These are phyloP conservation scores for Ceratocystis albifundus DNA, from an alignment of 2,329 filamentous ascomycete species.

Conservation along the genomic window DNA sequence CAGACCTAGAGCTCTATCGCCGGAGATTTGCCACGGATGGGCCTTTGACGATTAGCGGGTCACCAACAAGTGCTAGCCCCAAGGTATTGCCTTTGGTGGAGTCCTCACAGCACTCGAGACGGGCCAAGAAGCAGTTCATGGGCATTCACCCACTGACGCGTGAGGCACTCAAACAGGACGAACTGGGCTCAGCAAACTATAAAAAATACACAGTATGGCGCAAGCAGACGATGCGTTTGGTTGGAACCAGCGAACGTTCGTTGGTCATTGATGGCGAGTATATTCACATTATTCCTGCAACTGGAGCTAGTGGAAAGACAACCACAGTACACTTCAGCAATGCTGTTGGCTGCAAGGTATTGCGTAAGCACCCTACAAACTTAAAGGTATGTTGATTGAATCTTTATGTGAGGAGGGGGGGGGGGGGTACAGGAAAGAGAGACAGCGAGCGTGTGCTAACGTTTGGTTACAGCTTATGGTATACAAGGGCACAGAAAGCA, in stretches of 20 bases:
- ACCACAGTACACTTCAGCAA: constrained; percentile 75
- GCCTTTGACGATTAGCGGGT: constrained; percentile 54
- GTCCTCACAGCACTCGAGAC: constrained; percentile 31
- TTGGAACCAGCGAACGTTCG: constrained; percentile 61
- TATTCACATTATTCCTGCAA: constrained; percentile 68
- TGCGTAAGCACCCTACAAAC: constrained; percentile 65
- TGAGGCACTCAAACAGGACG: constrained; percentile 49
- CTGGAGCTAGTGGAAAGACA: constrained; percentile 53
- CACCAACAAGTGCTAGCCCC: constrained; percentile 58
- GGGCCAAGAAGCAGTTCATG: constrained; percentile 32
- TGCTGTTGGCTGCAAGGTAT: constrained; percentile 71
- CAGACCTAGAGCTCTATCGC: constrained; percentile 63
- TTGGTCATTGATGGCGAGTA: constrained; percentile 77
- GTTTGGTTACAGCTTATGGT: constrained; percentile 46
- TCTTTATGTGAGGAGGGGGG: no score
- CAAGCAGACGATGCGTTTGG: constrained; percentile 72
- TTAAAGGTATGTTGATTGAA: constrained; percentile 50
- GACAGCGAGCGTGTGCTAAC: background rate
- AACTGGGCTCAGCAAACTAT: constrained; percentile 48
- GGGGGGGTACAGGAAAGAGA: background rate
- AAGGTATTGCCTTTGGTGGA: constrained; percentile 46
- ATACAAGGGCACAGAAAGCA: constrained; percentile 63
- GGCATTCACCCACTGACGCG: constrained; percentile 57
- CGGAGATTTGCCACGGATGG: constrained; percentile 66
- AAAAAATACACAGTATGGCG: constrained; percentile 71